Evolutionary conservation across 106 monocot genomes (phyloP), one percentile per base, ranked within the genome.

Genomic region (Hemerocallis citrina): DNA sequence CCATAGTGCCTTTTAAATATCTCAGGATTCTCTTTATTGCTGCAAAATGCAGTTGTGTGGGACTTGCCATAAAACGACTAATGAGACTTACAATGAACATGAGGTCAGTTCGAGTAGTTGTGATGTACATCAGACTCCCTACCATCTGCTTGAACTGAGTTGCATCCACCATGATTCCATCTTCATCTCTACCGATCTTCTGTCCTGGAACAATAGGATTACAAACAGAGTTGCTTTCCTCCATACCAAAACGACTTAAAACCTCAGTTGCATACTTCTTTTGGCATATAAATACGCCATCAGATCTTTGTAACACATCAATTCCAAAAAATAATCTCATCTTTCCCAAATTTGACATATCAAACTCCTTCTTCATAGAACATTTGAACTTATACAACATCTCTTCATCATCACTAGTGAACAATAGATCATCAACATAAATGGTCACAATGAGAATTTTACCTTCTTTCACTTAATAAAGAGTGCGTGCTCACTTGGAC

Each of bases 101-200:
- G 5, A 38, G 11, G 11, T 38, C 37, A 6, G 37, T n/a, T n/a
- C n/a, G n/a, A n/a, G n/a, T n/a, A 38, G 37, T 38, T 6, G 37
- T 38, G 5, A 38, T 5, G 11, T 38, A 38, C 37, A 38, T 38
- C 11, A 38, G 37, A 11, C 37, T 11, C 11, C 37, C 37, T n/a
- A n/a, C n/a, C n/a, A n/a, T n/a, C n/a, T n/a, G n/a, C n/a, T 59
- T 73, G 66, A 65, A 73, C 25, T n/a, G 56, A 23, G 69, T 69
- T 38, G 20, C 7, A 21, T 49, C 3, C 8, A 0, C 43, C n/a
- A n/a, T n/a, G n/a, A n/a, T n/a, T n/a, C n/a, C n/a, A n/a, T n/a
- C n/a, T n/a, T n/a, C n/a, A n/a, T n/a, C n/a, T n/a, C n/a, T 54
- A 38, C 10, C 22, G 23, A 65, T 14, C 64, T 65, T 64, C 1